A percentile compares a stretch with the other conserved stretches of the same genome.
These are phyloP conservation scores for Umbelopsis ramanniana DNA, from an alignment of 192 early-diverging fungal species.

Conservation along the genomic window DNA sequence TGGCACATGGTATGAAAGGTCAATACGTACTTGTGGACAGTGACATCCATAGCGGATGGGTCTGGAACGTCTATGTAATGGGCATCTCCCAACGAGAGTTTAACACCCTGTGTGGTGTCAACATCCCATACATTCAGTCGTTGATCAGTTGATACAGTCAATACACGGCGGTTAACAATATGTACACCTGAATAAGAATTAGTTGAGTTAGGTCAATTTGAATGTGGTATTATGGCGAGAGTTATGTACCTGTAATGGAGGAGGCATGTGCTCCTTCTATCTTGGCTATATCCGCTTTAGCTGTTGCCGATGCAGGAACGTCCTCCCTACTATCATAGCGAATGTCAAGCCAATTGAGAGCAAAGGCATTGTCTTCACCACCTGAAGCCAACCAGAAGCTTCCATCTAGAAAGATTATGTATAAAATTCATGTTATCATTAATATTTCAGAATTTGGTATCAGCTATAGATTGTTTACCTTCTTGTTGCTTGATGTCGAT, in stretches of 20 bases:
- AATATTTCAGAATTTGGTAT: too few species aligned
- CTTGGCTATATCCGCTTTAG: background rate
- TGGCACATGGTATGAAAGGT: background rate
- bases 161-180: conserved; percentile 39
- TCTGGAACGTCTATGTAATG: conserved; percentile 69
- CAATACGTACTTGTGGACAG: conserved; percentile 22
- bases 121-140: conserved; percentile 63
- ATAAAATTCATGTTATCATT: background rate
- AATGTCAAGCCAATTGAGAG: conserved; percentile 33
- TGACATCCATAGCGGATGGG: conserved; percentile 60
- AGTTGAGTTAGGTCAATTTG: background rate
- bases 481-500: conserved; percentile 46
- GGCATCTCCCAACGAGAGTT: conserved; percentile 43
- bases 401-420: background rate
- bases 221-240: background rate
- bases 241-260: conserved; percentile 61
- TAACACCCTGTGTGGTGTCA: background rate
- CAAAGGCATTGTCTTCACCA: conserved; percentile 77
- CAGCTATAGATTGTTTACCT: background rate
- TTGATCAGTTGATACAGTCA: conserved; percentile 73
- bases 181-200: conserved; percentile 43
- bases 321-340: conserved; percentile 13
- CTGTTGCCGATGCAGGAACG: background rate
- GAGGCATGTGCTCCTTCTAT: conserved; percentile 67
- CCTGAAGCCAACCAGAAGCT: conserved; percentile 61